phyloP scores from a whole-genome alignment of 2,329 filamentous ascomycete genomes.

The Ophiostoma ulmi region DNA sequence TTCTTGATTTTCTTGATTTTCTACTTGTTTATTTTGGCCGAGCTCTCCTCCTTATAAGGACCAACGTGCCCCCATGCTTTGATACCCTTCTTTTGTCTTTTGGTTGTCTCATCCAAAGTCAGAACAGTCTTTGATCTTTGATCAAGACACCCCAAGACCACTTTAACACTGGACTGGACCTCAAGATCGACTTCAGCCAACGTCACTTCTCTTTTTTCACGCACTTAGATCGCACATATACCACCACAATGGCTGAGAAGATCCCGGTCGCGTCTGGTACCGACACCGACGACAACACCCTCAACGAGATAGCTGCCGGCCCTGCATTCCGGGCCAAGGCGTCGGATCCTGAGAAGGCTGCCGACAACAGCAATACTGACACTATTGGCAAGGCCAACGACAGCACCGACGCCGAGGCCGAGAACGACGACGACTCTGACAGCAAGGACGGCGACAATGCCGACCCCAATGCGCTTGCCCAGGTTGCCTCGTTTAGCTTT shows the following conservation, averaged over 20 bases:
- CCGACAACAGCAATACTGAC: neutral
- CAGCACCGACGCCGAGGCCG: neutral
- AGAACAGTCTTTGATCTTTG: neutral
- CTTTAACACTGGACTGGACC: neutral
- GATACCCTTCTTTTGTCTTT: neutral
- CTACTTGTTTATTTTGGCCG: neutral
- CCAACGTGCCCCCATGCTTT: neutral
- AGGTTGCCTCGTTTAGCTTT: slow-evolving; percentile 8
- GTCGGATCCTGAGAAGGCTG: slow-evolving; percentile 17
- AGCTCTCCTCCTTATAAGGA: slow-evolving; percentile 3
- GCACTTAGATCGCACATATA: neutral
- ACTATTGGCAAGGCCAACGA: neutral
- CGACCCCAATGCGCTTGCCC: neutral
- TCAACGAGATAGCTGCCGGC: slow-evolving; percentile 2
- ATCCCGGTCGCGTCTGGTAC: slow-evolving; percentile 8
- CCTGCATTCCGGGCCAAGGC: slow-evolving; percentile 17
- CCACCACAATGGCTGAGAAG: slow-evolving; percentile 15
- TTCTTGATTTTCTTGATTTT: too few species aligned
- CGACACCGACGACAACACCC: slow-evolving; percentile 23
- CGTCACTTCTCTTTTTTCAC: neutral
- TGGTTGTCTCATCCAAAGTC: neutral
- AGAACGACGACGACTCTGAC: neutral
- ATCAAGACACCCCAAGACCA: neutral
- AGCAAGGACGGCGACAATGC: neutral
- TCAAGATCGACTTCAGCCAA: neutral